Percentiles rank a stretch among this genome's conserved stretches.
Conservation (phyloP, 1,284 basidiomycete species). For the Gymnopus androsaceus region DNA sequence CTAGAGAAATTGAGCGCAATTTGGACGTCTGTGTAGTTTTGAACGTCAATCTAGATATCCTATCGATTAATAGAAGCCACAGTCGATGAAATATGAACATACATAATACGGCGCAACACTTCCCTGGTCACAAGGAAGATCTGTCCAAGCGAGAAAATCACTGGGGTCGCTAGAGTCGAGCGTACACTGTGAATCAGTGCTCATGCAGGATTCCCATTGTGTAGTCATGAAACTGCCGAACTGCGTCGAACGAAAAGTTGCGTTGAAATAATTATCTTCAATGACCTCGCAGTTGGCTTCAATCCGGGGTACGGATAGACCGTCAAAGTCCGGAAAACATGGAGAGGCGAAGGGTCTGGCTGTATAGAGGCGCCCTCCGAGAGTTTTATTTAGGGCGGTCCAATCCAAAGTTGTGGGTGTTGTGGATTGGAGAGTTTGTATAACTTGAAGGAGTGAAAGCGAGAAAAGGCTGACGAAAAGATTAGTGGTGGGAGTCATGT, state of each 20-base stretch:
- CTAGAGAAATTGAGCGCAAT: background rate
- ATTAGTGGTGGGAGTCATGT: too few relatives aligned
- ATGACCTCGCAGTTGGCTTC: too few relatives aligned
- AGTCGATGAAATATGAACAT: background rate
- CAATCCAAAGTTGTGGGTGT: too few relatives aligned
- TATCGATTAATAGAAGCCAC: too few relatives aligned
- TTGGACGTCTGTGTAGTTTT: conserved; percentile 1
- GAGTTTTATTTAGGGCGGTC: conserved; percentile 14
- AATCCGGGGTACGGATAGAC: background rate
- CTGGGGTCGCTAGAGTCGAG: background rate
- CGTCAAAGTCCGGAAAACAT: conserved; percentile 17
- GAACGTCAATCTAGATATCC: background rate
- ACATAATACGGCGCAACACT: conserved; percentile 3
- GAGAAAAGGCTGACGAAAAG: too few relatives aligned
- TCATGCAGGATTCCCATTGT: conserved; percentile 5
- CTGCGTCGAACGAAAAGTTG: conserved; percentile 23
- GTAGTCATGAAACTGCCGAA: conserved; percentile 31
- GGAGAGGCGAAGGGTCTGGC: conserved; percentile 19
- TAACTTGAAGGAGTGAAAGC: too few relatives aligned
- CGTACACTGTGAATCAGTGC: background rate
- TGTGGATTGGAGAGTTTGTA: too few relatives aligned
- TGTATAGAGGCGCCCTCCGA: conserved; percentile 17
- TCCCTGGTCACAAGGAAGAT: too few relatives aligned
- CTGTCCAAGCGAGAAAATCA: background rate
- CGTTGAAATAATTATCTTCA: conserved; percentile 14